These are phyloP conservation scores for Bassia scoparia DNA, from an alignment of 148 eudicot species.

Conservation along the genomic window DNA sequence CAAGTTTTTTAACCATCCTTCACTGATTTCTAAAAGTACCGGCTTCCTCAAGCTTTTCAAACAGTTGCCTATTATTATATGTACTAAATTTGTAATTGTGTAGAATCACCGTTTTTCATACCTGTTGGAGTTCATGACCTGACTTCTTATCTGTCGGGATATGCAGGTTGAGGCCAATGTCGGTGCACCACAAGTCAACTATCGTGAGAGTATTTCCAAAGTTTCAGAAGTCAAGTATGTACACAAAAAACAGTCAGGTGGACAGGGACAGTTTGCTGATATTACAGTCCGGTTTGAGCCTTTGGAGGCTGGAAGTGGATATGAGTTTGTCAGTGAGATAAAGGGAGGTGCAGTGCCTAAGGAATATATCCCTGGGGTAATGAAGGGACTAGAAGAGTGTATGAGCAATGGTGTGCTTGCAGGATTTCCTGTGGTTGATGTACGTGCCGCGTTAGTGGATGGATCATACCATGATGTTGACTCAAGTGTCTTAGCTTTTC, in stretches of 20 bases:
- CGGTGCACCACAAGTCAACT: conserved; percentile 98
- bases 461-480: conserved; percentile 97
- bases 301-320: conserved; percentile 77
- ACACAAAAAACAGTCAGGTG: conserved; percentile 98
- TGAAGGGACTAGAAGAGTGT: conserved; percentile 88
- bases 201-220: conserved; percentile 88
- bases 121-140: conserved; percentile 8
- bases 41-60: neutral
- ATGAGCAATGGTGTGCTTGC: conserved; percentile 87
- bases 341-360: conserved; percentile 93
- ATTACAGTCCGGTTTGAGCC: conserved; percentile 84
- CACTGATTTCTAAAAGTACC: neutral
- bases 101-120: neutral
- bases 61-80: neutral
- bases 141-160: conserved; percentile 4
- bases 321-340: conserved; percentile 88
- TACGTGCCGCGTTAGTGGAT: conserved; percentile 75
- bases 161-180: conserved; percentile 91
- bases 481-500: conserved; percentile 93
- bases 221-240: conserved; percentile 65
- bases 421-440: conserved; percentile 92
- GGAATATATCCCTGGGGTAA: conserved; percentile 89
- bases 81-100: neutral
- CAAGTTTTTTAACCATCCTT: neutral
- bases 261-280: conserved; percentile 95